Evolutionary conservation across 176 grass and related monocot genomes (phyloP).

Genomic region (Aegilops longissima): DNA sequence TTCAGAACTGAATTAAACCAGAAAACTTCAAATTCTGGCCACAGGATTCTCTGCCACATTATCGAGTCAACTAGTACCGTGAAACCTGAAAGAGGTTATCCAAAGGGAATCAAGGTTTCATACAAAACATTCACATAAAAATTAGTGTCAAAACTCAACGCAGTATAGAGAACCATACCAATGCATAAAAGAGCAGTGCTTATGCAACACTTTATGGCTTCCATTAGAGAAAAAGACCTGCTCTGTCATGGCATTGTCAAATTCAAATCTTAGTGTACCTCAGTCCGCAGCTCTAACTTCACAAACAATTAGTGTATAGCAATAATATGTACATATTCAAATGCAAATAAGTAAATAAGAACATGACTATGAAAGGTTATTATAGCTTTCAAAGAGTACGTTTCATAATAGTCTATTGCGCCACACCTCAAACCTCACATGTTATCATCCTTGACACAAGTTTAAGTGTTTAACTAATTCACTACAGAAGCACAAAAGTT

Average conservation of each 20-base stretch:
- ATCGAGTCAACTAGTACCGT: constrained; percentile 72
- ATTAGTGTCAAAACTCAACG: constrained; percentile 15
- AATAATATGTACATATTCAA: constrained; percentile 11
- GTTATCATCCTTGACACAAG: constrained; percentile 1
- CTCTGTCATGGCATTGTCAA: constrained; percentile 55
- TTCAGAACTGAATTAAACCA: constrained; percentile 98
- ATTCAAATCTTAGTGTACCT: constrained; percentile 30
- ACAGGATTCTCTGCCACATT: constrained; percentile 86
- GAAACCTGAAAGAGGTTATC: constrained; percentile 43
- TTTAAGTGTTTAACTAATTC: constrained; percentile 27
- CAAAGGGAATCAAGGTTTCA: constrained; percentile 14
- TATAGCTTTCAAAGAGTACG: neutral
- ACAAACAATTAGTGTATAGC: neutral
- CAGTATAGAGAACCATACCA: constrained; percentile 46
- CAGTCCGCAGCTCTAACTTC: constrained; percentile 7
- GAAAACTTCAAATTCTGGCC: constrained; percentile 97
- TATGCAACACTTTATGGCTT: constrained; percentile 75
- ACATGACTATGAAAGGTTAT: neutral
- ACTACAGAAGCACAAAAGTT: neutral
- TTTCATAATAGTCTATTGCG: neutral
- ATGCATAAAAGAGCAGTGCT: constrained; percentile 58
- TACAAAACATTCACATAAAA: constrained; percentile 12
- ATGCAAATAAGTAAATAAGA: constrained; percentile 12
- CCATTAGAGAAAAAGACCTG: constrained; percentile 67
- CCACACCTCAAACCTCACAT: neutral